phyloP scores from a whole-genome alignment of 352 stramenopile genomes.

The Globisporangium perplexum region DNA sequence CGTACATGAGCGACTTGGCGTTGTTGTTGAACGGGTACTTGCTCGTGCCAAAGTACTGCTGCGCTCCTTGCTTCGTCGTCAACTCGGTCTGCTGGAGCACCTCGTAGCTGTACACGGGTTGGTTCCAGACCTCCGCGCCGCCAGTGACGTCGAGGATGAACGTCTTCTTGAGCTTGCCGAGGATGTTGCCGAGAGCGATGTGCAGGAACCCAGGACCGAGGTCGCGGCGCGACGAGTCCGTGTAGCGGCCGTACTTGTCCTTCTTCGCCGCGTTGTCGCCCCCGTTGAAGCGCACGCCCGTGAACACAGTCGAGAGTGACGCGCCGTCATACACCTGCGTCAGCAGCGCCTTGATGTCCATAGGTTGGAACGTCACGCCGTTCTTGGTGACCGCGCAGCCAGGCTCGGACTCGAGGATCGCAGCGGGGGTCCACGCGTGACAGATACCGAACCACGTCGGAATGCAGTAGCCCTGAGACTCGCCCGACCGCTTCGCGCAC shows the following conservation, averaged over 20 bases:
- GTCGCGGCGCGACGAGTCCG: constrained; percentile 11
- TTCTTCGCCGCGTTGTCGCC: constrained; percentile 5
- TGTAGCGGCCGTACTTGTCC: constrained; percentile 15
- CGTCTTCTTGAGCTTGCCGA: constrained; percentile 10
- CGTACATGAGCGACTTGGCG: constrained; percentile 36
- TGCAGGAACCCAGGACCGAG: constrained; percentile 10
- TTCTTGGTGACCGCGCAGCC: constrained; percentile 35
- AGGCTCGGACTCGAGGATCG: constrained; percentile 34
- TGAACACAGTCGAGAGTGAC: constrained; percentile 8
- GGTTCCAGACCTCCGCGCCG: constrained; percentile 46
- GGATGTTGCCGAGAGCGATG: constrained; percentile 14
- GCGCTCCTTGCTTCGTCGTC: constrained; percentile 20
- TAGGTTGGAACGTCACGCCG: constrained; percentile 36
- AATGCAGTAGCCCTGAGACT: constrained; percentile 29
- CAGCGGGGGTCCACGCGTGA: constrained; percentile 37
- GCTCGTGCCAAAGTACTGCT: constrained; percentile 31
- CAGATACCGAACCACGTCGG: constrained; percentile 57
- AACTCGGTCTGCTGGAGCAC: constrained; percentile 24
- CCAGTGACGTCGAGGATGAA: constrained; percentile 15
- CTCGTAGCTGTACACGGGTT: constrained; percentile 44
- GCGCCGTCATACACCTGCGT: constrained; percentile 13
- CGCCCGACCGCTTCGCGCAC: constrained; percentile 4
- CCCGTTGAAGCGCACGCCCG: constrained; percentile 15
- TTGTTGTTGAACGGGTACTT: constrained; percentile 48
- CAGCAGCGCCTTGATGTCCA: constrained; percentile 52